Evolutionary conservation across 306 rosid species (phyloP), one percentile per base, ranked within the genome.

Genomic region (Lagenaria siceraria): DNA sequence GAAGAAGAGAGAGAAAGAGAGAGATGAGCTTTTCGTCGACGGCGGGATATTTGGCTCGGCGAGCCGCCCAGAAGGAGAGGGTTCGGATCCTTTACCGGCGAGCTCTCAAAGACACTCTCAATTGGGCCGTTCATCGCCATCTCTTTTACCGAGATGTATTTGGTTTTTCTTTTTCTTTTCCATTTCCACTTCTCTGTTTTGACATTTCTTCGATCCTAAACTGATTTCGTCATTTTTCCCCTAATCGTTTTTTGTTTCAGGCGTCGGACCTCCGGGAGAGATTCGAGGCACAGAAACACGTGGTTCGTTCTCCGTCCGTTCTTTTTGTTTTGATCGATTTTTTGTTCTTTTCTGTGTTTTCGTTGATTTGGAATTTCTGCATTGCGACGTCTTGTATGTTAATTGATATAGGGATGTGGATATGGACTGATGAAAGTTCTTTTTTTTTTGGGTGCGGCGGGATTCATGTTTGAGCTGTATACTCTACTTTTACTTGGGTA

Each of bases 91-190:
- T 95, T 36, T 95, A 95, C 86, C 85, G 97, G 33, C 87, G 90
- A 4, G 97, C 99, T 69, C 99, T 95, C 81, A 90, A 88, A 82
- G 97, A 92, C 75, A 87, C 97, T 74, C 99, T 95, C 82, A 95
- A 89, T 66, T 95, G 97, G 97, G 99, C 97, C 40, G 99, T 95
- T 8, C 99, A 95, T 87, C 97, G 99, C 84, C 97, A 89, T 86
- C 91, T 95, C 83, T 95, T 95, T 83, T 95, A 95, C 83, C 83
- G 74, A 48, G 99, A 95, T 79, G 99, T 95, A 77, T 14, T 0
- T 15, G 5, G 8, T 36, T 64, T 8, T n/a, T 4, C 1, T 22
- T 5, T 12, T 6, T 18, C 52, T n/a, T n/a, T n/a, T n/a, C 48
- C 22, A 71, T 75, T 49, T 55, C 70, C 15, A 18, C 6, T 48